These are phyloP conservation scores for Astragalus glycyphyllos DNA, from an alignment of 306 rosid genomes.

Conservation along the genomic window DNA sequence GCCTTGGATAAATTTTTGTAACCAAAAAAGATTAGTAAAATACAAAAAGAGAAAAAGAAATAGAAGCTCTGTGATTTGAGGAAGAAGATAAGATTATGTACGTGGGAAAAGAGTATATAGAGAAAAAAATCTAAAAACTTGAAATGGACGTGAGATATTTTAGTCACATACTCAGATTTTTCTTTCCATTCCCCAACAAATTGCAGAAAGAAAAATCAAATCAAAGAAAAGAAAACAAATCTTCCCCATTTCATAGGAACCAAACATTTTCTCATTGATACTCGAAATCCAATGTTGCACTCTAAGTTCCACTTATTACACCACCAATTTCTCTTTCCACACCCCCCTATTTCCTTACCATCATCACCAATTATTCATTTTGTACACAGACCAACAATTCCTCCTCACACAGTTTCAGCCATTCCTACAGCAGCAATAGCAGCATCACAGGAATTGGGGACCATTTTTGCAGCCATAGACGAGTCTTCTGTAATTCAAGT, in stretches of 20 bases:
- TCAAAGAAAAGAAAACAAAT: not conserved
- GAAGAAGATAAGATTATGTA: too few relatives aligned
- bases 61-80: too few relatives aligned
- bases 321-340: constrained; percentile 53
- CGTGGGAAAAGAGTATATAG: not conserved
- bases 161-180: not conserved
- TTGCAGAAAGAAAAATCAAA: not conserved
- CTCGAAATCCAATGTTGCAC: constrained; percentile 55
- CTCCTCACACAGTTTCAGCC: constrained; percentile 43
- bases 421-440: constrained; percentile 35
- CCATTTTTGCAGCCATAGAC: constrained; percentile 52
- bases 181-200: not conserved
- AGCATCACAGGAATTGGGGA: constrained; percentile 51
- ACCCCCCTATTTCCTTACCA: constrained; percentile 39
- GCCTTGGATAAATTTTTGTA: too few relatives aligned
- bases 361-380: constrained; percentile 32
- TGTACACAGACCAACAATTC: constrained; percentile 38
- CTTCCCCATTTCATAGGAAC: not conserved
- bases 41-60: too few relatives aligned
- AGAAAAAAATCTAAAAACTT: not conserved
- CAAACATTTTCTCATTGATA: not conserved
- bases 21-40: too few relatives aligned
- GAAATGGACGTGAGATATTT: not conserved
- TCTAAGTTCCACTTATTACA: constrained; percentile 31
- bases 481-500: constrained; percentile 66